Conservation (phyloP, 768 basidiomycete genomes). For the Kwoniella newhampshirensis region DNA sequence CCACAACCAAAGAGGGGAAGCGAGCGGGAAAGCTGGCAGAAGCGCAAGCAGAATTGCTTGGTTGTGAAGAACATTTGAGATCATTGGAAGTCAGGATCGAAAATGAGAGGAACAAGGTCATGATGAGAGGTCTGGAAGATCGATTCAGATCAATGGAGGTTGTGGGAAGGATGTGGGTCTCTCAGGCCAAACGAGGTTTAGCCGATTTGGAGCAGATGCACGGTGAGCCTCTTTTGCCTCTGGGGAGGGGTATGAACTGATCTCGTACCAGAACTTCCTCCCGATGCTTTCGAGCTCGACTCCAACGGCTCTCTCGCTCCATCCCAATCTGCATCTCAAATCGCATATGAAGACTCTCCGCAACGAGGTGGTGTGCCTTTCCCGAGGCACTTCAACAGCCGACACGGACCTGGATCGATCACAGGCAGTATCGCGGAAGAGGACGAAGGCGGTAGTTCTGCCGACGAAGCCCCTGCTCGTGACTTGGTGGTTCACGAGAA, state of each 20-base stretch:
- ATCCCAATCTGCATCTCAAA: slow-evolving; percentile 52
- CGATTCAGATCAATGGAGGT: slow-evolving; percentile 52
- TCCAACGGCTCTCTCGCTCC: slow-evolving; percentile 53
- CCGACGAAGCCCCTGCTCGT: slow-evolving; percentile 36
- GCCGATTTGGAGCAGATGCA: slow-evolving; percentile 43
- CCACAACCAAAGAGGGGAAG: slow-evolving; percentile 45
- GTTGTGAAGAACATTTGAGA: slow-evolving; percentile 52
- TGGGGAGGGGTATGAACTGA: neutral
- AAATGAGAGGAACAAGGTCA: slow-evolving; percentile 51
- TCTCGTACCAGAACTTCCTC: slow-evolving; percentile 26
- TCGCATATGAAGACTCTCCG: slow-evolving; percentile 41
- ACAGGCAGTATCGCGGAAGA: slow-evolving; percentile 52
- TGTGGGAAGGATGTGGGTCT: slow-evolving; percentile 52
- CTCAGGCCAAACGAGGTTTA: slow-evolving; percentile 48
- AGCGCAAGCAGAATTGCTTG: slow-evolving; percentile 52
- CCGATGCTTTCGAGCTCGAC: slow-evolving; percentile 51
- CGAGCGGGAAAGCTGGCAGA: slow-evolving; percentile 48
- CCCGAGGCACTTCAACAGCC: slow-evolving; percentile 23
- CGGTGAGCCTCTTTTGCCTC: slow-evolving; percentile 22
- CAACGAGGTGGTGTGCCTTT: slow-evolving; percentile 20
- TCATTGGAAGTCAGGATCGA: slow-evolving; percentile 50
- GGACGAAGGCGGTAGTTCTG: slow-evolving; percentile 49
- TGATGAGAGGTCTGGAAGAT: slow-evolving; percentile 50
- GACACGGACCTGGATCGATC: slow-evolving; percentile 37
- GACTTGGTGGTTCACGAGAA: slow-evolving; percentile 51